phyloP scores from a whole-genome alignment of 352 stramenopile genomes.

The Pythium folliculosum region DNA sequence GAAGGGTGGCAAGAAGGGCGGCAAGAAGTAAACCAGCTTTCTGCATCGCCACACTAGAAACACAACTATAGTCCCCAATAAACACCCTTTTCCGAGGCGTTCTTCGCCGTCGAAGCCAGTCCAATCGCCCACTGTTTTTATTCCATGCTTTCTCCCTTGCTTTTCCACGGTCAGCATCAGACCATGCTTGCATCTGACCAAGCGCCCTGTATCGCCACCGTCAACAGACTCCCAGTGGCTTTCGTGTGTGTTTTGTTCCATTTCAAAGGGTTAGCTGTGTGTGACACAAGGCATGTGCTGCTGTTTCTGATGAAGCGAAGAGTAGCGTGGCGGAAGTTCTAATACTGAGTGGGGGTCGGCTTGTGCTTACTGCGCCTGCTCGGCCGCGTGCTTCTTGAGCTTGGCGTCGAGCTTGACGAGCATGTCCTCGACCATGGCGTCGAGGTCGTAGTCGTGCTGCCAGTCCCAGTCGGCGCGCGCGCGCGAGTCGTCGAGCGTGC shows the following conservation, averaged over 20 bases:
- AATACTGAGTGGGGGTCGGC: not conserved
- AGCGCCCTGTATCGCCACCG: too few relatives aligned
- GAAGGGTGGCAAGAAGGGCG: constrained; percentile 48
- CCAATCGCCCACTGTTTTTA: too few relatives aligned
- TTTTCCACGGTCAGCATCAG: too few relatives aligned
- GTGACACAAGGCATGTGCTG: not conserved
- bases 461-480: constrained; percentile 88
- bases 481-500: constrained; percentile 80
- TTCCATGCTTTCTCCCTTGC: too few relatives aligned
- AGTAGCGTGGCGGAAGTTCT: not conserved
- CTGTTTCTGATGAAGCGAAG: not conserved
- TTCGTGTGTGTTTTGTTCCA: not conserved
- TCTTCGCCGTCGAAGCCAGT: too few relatives aligned
- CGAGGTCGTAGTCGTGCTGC: constrained; percentile 89
- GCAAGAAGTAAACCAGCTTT: constrained; percentile 30
- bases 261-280: not conserved
- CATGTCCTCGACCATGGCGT: constrained; percentile 91
- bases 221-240: too few relatives aligned
- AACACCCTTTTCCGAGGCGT: too few relatives aligned
- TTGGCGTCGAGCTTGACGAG: constrained; percentile 82
- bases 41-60: not conserved
- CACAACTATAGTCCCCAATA: not conserved
- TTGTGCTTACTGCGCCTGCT: constrained; percentile 16
- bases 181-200: too few relatives aligned
- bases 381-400: constrained; percentile 45